Base-by-base conservation (phyloP, 768 basidiomycete genomes). In the Amanita pseudoporphyria region DNA sequence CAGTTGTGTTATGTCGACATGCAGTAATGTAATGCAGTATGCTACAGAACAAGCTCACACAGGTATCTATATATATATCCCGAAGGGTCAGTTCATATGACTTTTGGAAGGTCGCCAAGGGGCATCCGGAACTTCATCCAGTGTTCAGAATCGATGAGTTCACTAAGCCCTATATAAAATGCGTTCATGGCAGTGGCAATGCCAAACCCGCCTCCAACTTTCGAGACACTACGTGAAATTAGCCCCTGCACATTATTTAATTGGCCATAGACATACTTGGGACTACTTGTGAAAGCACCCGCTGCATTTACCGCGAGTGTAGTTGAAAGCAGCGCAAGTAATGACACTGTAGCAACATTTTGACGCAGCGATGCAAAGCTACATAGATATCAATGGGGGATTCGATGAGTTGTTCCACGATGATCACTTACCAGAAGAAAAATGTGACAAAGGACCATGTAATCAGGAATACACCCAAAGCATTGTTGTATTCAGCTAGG, bases 391-490 rank as follows among this genome's bases (percentile, higher is more conserved):
- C n/a, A 41, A 16, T 33, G 33, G 4, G 53, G 40, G 14, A 12
- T 6, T 41, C 16, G 21, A 41, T 41, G 19, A 19, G 6, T 41
- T 5, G 19, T 12, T 19, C 31, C 14, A 2, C n/a, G 7, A 42
- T 49, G 36, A 24, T 22, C 24, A 60, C 64, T 41, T 35, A 81
- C 79, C 78, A 52, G 52, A 81, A 67, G 51, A 81, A 51, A 58
- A 70, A 67, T 3, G 81, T 81, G 32, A 83, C 56, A 45, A 79
- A 62, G 58, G 75, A 75, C 82, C 82, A 84, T 4, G 74, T 66
- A 26, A 73, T 67, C 31, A 84, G 66, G 60, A 72, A 82, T 47
- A 84, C 76, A 3, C 78, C 81, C 9, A 84, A 52, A 1, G 81
- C 82, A 16, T 47, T 45, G 13, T 53, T 5, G 10, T 77, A 57